Base-by-base conservation (phyloP, 2,329 filamentous ascomycete species). In the Verticillium tricorpus region DNA sequence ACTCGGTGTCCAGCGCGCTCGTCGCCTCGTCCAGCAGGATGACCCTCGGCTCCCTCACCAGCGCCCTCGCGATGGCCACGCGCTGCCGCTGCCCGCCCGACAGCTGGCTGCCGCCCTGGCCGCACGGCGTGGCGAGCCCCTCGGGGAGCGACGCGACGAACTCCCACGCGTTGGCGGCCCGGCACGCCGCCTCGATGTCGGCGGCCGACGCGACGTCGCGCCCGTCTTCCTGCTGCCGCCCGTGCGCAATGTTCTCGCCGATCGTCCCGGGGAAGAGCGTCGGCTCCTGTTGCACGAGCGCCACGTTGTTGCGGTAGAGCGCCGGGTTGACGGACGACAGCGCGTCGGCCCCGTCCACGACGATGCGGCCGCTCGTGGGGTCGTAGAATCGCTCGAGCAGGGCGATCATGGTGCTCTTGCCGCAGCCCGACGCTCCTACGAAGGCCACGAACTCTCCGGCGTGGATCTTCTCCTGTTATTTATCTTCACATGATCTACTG, bases 201-300 rank as follows among this genome's bases (percentile, higher is more conserved):
- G 67, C 69, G 40, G 63, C 67, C 40, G 76, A 74, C 0, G 15
- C 32, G 15, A 60, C 60, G 1, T 68, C 69, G 71, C 62, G 78
- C 66, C 70, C 17, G 3, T 5, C 45, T 35, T 3, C 62, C 62
- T 45, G 15, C 39, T 45, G 15, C 7, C 39, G 39, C 39, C 84
- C 84, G 0, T 91, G 78, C 2, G 88, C 73, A 59, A 91, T 84
- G 67, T 91, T 92, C 63, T 92, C 89, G 19, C 84, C 82, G 25
- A 92, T 82, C 0, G 82, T 81, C 6, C 83, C 81, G 34, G 77
- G 78, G 65, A 81, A 83, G 0, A 93, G 79, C 0, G 86, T 87
- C 9, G 90, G 83, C 70, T 93, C 90, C 72, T 93, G 90, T 3
- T 88, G 85, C 0, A 93, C 90, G 0, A 93, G 82, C 2, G 88